These are phyloP conservation scores for Kwoniella dendrophila DNA, from an alignment of 768 basidiomycete species.

Conservation along the genomic window DNA sequence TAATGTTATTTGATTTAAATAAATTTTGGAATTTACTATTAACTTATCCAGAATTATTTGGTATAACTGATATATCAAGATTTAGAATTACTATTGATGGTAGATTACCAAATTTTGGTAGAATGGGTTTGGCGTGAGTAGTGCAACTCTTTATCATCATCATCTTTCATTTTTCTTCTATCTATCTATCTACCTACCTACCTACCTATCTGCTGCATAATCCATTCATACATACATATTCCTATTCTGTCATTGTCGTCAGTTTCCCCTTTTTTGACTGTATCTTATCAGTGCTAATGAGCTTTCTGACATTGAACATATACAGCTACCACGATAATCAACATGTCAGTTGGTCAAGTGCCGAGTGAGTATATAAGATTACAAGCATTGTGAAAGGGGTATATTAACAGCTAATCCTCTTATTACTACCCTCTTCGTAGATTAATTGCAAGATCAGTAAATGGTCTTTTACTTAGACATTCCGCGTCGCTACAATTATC, in stretches of 20 bases:
- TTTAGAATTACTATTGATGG: constrained; percentile 20
- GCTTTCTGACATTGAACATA: background rate
- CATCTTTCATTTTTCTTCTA: too few species aligned
- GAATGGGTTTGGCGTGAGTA: constrained; percentile 24
- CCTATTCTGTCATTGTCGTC: too few species aligned
- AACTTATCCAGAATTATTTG: constrained; percentile 23
- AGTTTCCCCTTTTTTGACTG: background rate
- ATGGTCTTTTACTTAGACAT: constrained; percentile 9
- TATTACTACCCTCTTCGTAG: background rate
- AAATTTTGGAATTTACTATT: constrained; percentile 13
- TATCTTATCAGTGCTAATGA: background rate
- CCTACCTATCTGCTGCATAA: too few species aligned
- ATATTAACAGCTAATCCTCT: background rate
- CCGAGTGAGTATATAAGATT: constrained; percentile 12
- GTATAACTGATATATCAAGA: constrained; percentile 22
- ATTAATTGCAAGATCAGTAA: constrained; percentile 20
- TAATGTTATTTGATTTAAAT: constrained; percentile 23
- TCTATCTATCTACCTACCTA: too few species aligned
- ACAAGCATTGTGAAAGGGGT: background rate
- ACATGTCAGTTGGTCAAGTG: constrained; percentile 24
- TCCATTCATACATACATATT: too few species aligned
- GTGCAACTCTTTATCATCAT: too few species aligned
- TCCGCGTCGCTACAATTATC: constrained; percentile 19
- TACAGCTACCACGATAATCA: constrained; percentile 22
- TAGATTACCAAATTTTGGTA: constrained; percentile 16